Evolutionary conservation across 257 asterid genomes (phyloP), one percentile per base, ranked within the genome.

Genomic region (Mitragyna speciosa): DNA sequence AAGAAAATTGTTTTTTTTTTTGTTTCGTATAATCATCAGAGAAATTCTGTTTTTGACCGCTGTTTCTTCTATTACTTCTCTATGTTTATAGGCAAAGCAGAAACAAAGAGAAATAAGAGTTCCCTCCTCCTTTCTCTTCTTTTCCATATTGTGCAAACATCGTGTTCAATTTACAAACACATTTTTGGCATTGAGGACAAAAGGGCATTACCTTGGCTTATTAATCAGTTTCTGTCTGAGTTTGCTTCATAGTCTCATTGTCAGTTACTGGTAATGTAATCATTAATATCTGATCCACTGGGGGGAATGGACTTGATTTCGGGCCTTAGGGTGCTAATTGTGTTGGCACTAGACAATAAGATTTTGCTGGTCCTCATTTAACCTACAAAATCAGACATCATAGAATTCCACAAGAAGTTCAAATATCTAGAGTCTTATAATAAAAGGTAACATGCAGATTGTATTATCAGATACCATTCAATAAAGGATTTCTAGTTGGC

Each of bases 21-120:
- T 1, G 28, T 33, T 31, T 49, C 36, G 17, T 19, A 28, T 1
- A 16, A 5, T 51, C 14, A 14, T 52, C 19, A 1, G 4, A 24
- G 20, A 48, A 43, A 31, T 73, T 74, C 7, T 30, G 11, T 74
- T 56, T 12, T 12, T 20, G 51, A 31, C 28, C 49, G 2, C 43
- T 72, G 31, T 41, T 26, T 76, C 70, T 24, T 59, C 22, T 26
- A 14, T 30, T 76, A 26, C 4, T 45, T 39, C 75, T 71, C 41
- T 12, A 45, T 47, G 59, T 71, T 47, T 10, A 24, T n/a, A 59
- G 72, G 72, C 47, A 63, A 59, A 76, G 72, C 79, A 22, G 61
- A 76, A 76, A 41, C 58, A 12, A 61, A 73, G 19, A 47, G 36
- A 65, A 77, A 45, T 5, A 36, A 47, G 47, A 61, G 33, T 3